These are phyloP conservation scores for Penicillium ochrochloron DNA, from an alignment of 495 filamentous ascomycete species.

Conservation along the genomic window DNA sequence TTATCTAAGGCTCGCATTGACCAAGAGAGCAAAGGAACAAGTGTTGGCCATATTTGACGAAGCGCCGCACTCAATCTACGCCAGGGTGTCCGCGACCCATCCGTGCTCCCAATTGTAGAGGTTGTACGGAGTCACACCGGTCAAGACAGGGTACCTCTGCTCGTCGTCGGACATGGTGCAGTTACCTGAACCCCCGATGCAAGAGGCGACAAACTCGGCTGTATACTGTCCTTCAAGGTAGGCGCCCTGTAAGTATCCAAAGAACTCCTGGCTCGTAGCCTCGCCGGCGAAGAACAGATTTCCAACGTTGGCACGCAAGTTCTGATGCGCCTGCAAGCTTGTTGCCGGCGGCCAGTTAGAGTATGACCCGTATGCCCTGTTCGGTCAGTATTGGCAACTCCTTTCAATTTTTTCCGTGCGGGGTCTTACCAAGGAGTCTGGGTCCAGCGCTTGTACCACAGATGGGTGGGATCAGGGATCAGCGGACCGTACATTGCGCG, in stretches of 20 bases:
- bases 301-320: slow-evolving; percentile 70
- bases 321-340: slow-evolving; percentile 71
- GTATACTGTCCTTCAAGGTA: slow-evolving; percentile 28
- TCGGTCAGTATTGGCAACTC: too few species aligned
- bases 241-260: slow-evolving; percentile 73
- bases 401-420: too few species aligned
- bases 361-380: slow-evolving; percentile 71
- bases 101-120: too few species aligned
- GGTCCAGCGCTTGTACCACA: too few species aligned
- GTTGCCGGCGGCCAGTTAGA: slow-evolving; percentile 75
- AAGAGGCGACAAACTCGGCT: too few species aligned
- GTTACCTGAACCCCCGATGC: too few species aligned
- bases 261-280: slow-evolving; percentile 70
- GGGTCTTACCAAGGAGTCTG: too few species aligned
- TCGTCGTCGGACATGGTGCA: slow-evolving; percentile 18
- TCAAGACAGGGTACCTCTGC: slow-evolving; percentile 3
- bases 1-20: too few species aligned
- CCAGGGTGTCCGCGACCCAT: too few species aligned
- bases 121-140: too few species aligned
- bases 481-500: slow-evolving; percentile 65
- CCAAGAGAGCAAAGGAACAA: too few species aligned
- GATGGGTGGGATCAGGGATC: slow-evolving; percentile 61
- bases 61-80: too few species aligned
- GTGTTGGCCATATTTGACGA: background rate
- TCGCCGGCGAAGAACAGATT: slow-evolving; percentile 75